These are phyloP conservation scores for Aegilops tauschii DNA, from an alignment of 176 grass and related monocot genomes.

Conservation along the genomic window DNA sequence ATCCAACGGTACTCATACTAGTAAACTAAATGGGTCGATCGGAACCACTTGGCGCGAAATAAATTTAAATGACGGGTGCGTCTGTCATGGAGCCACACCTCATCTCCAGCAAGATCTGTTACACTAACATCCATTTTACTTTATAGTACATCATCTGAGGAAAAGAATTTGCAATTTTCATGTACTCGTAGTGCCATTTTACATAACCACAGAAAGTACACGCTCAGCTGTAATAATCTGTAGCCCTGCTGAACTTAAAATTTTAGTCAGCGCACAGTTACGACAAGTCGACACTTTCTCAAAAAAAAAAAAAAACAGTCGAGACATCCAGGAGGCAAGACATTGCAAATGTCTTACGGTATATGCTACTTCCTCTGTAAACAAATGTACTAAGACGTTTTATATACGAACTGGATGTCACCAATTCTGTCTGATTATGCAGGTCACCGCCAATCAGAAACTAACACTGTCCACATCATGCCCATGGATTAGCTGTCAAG, in stretches of 20 bases:
- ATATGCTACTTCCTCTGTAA: too few relatives aligned
- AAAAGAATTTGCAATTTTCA: too few relatives aligned
- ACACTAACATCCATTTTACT: neutral
- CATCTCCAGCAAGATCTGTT: slow-evolving; percentile 12
- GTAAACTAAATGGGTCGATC: neutral
- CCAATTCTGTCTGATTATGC: neutral
- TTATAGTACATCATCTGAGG: neutral
- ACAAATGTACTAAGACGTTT: too few relatives aligned
- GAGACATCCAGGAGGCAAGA: too few relatives aligned
- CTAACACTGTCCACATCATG: slow-evolving; percentile 1
- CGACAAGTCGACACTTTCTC: too few relatives aligned
- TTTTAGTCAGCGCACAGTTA: too few relatives aligned
- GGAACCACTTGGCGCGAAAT: neutral
- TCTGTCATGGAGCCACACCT: slow-evolving; percentile 9
- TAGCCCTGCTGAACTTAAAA: too few relatives aligned
- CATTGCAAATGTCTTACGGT: too few relatives aligned
- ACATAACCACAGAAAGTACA: too few relatives aligned
- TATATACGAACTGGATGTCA: neutral
- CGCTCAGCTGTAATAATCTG: too few relatives aligned
- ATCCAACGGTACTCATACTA: neutral
- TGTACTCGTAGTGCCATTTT: too few relatives aligned
- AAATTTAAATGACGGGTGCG: neutral
- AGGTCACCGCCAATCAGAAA: neutral
- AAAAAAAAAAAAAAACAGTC: too few relatives aligned
- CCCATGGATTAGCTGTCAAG: neutral